Evolutionary conservation across 2,329 filamentous ascomycete genomes (phyloP), one percentile per base, ranked within the genome.

Genomic region (Colletotrichum spinosum): DNA sequence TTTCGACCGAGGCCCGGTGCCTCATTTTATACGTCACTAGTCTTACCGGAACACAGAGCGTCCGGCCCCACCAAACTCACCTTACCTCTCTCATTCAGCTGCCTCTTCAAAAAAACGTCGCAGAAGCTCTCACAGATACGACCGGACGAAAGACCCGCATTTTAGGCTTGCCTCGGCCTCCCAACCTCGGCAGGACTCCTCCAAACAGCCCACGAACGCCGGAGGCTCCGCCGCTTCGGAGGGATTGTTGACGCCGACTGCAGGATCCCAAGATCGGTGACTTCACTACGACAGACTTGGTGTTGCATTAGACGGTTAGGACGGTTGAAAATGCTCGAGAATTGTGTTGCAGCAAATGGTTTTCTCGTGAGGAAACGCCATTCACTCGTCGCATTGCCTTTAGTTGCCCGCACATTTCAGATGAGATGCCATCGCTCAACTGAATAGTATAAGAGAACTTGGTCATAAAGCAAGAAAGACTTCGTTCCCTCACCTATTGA

Each of bases 21-120:
- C 48, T 63, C 37, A 49, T 38, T 61, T 59, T 62, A 55, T 65
- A 62, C 52, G 62, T 57, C 62, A 63, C 48, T 56, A 63, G 58
- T 25, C 48, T 48, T 46, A 53, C 42, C 63, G 63, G 63, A 65
- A 57, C 13, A 45, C 53, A 46, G 17, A 52, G 58, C 25, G 48
- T 45, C 62, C 62, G 62, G 62, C 45, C 58, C 62, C 62, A 65
- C 62, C 57, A 8, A 56, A 15, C 41, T 52, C 41, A 48, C 48
- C 35, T 65, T 25, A 25, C 25, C 25, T 25, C 25, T 25, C 25
- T 25, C 25, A 25, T 25, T 41, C 48, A 59, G 49, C n/a, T 64
- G 55, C 50, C 17, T 39, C 17, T 44, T 50, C 44, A 38, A 50
- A 55, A 55, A 50, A 51, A 53, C 45, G 45, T 61, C 46, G 12